A percentile compares a stretch with the other conserved stretches of the same genome.
These are phyloP conservation scores for Hemileia vastatrix DNA, from an alignment of 1,284 basidiomycete species.

Conservation along the genomic window DNA sequence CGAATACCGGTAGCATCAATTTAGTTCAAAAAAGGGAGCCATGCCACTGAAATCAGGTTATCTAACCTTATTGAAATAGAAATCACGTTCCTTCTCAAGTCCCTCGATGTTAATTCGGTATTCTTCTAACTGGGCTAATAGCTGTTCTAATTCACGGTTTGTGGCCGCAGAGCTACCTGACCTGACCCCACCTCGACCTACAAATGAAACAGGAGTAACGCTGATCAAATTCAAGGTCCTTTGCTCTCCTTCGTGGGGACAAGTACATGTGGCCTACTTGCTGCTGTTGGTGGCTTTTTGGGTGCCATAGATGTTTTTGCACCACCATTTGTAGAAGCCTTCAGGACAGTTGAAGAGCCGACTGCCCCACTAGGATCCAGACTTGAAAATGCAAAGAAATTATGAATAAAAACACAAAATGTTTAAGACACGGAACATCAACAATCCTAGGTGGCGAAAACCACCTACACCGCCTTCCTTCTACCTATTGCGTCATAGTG, in stretches of 20 bases:
- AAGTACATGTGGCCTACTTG: conserved; percentile 1
- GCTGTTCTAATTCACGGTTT: conserved; percentile 50
- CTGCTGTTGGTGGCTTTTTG: not conserved
- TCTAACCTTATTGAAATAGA: conserved; percentile 90
- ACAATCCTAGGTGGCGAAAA: conserved; percentile 29
- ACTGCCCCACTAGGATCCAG: not conserved
- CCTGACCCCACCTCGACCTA: conserved; percentile 10
- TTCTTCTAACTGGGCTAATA: conserved; percentile 72
- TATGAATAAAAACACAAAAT: not conserved
- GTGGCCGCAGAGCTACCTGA: conserved; percentile 24
- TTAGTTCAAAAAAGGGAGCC: not conserved
- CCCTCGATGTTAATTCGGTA: conserved; percentile 73
- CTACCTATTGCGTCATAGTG: conserved; percentile 78
- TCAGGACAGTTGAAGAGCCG: not conserved
- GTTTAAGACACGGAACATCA: not conserved
- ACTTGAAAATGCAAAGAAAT: not conserved
- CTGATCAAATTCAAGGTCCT: no score
- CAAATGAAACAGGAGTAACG: no score
- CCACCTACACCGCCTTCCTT: conserved; percentile 56
- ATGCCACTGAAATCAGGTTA: not conserved
- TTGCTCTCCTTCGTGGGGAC: not conserved
- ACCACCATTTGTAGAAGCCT: conserved; percentile 28
- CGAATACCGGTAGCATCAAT: not conserved
- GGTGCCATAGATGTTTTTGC: conserved; percentile 50
- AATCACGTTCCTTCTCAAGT: conserved; percentile 74